phyloP scores from a whole-genome alignment of 2,329 filamentous ascomycete species.

The Claviceps sp. region DNA sequence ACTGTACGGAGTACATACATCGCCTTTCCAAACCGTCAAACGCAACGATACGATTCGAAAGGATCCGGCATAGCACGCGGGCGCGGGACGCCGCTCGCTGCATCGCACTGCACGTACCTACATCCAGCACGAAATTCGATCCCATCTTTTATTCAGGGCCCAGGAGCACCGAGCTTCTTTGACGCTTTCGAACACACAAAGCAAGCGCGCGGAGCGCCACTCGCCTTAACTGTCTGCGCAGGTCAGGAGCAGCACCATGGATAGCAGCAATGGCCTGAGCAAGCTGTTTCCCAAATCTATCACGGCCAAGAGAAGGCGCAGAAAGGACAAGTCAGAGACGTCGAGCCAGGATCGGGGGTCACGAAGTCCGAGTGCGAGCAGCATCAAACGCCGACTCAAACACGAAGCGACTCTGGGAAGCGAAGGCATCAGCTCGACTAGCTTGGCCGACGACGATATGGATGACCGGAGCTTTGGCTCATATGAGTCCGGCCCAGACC shows the following conservation, averaged over 20 bases:
- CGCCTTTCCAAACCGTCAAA: no score
- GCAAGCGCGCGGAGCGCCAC: background rate
- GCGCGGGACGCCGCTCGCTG: no score
- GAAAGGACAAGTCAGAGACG: slow-evolving; percentile 26
- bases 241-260: slow-evolving; percentile 7
- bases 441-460: slow-evolving; percentile 18
- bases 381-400: slow-evolving; percentile 6
- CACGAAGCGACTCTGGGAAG: slow-evolving; percentile 24
- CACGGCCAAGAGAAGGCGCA: slow-evolving; percentile 33
- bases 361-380: slow-evolving; percentile 20
- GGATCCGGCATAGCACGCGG: no score
- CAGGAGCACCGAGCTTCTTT: background rate
- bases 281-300: slow-evolving; percentile 42
- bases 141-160: no score
- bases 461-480: slow-evolving; percentile 20
- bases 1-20: no score
- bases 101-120: no score
- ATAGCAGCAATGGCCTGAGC: slow-evolving; percentile 23
- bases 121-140: no score
- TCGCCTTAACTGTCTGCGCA: background rate
- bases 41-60: no score
- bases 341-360: slow-evolving; percentile 17
- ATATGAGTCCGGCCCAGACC: slow-evolving; percentile 19
- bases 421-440: slow-evolving; percentile 18
- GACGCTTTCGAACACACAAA: background rate